Evolutionary conservation across 805 yeast genomes (phyloP).

Genomic region (Saccharomycopsis schoenii): DNA sequence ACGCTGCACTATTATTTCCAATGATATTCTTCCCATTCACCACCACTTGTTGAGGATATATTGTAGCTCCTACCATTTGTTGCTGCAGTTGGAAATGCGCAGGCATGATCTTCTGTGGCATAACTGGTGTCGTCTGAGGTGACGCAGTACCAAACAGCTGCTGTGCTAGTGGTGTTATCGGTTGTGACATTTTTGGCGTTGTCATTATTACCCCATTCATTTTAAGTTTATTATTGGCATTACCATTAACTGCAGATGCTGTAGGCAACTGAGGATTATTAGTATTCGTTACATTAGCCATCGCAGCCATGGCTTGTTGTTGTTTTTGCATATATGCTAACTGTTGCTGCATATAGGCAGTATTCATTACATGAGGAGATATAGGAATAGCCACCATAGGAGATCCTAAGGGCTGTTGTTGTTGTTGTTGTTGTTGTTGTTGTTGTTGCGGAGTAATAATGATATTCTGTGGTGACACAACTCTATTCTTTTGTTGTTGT

Average conservation of each 20-base stretch:
- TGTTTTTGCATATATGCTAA: not conserved
- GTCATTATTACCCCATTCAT: not conserved
- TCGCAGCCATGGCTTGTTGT: not conserved
- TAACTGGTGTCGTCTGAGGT: not conserved
- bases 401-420: not conserved
- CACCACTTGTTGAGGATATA: not conserved
- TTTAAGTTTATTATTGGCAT: not conserved
- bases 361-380: not conserved
- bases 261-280: not conserved
- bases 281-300: not conserved
- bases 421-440: not conserved
- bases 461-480: not conserved
- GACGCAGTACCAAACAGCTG: not conserved
- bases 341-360: not conserved
- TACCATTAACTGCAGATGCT: not conserved
- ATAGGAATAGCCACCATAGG: not conserved
- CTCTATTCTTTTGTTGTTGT: not conserved
- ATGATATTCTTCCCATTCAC: not conserved
- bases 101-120: not conserved
- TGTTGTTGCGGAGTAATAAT: not conserved
- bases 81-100: not conserved
- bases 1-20: not conserved
- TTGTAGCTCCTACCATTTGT: not conserved
- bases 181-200: not conserved
- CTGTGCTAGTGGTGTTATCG: not conserved